A percentile compares a stretch with the other conserved stretches of the same genome.
Conservation (phyloP, 169 alveolate genomes). For the Ichthyophthirius multifiliis region DNA sequence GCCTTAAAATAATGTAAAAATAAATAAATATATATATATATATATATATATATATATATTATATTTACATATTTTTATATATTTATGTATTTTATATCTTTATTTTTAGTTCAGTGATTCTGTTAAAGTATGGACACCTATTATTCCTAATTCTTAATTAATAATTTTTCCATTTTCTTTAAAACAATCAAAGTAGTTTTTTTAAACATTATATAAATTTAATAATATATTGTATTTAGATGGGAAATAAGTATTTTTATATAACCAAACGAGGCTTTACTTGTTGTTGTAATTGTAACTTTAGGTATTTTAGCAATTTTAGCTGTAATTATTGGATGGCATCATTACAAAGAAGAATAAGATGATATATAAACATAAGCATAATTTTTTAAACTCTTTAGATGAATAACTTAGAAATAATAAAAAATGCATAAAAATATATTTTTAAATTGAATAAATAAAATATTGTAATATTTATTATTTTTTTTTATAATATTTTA, state of each 20-base stretch:
- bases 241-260: constrained; percentile 39
- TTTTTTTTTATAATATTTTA: too few species aligned
- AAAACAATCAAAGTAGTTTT: too few species aligned
- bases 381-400: constrained; percentile 21
- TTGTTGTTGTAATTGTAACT: constrained; percentile 41
- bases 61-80: neutral
- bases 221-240: neutral
- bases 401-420: too few species aligned
- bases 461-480: too few species aligned
- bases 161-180: constrained; percentile 33
- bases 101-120: neutral
- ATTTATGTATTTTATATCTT: neutral
- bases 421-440: too few species aligned
- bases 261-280: constrained; percentile 33
- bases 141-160: constrained; percentile 41
- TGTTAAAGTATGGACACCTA: constrained; percentile 24
- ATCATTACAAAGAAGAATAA: constrained; percentile 15
- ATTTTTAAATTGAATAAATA: too few species aligned
- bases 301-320: neutral
- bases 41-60: too few species aligned
- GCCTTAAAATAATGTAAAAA: constrained; percentile 11
- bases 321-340: constrained; percentile 22
- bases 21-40: neutral
- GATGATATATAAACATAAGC: constrained; percentile 18
- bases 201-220: neutral